Evolutionary conservation across 2,329 filamentous ascomycete genomes (phyloP), one percentile per base, ranked within the genome.

Genomic region (Stagonosporopsis rhizophila): DNA sequence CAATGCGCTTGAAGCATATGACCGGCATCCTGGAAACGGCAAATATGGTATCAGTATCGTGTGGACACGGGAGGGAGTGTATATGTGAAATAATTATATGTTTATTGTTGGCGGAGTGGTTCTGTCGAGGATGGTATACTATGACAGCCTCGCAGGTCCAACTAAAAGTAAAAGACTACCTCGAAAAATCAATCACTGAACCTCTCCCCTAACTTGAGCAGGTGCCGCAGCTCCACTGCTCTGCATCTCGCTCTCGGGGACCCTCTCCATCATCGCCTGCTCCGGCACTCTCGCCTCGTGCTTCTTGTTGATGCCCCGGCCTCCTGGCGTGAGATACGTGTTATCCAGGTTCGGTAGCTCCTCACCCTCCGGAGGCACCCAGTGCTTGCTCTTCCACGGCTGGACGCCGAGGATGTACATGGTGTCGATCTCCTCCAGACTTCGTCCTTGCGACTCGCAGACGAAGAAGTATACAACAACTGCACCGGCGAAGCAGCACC

Each of bases 381-480:
- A 90, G 59, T 82, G 77, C 42, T 51, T 56, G 47, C 46, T 51
- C 7, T 51, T 22, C 53, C 53, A 56, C 19, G 53, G 46, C 47
- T 41, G 84, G 17, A 91, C 86, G 23, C 78, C 78, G 45, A 88
- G 79, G 32, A 90, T 80, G 62, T 92, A 92, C 82, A 86, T 85
- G 54, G 84, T 82, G 66, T 94, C 90, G 52, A 94, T 89, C 73
- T 93, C 89, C 77, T 94, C 90, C 1, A 94, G 81, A 0, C 85
- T 87, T 6, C 89, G 84, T 48, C 88, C 89, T 69, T 90, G 87
- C 41, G 85, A 87, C 72, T 93, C 90, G 52, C 89, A 86, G 48
- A 92, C 83, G 73, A 92, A 92, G 77, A 93, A 90, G 79, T 89
- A 93, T 27, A 92, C 88, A 12, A 92, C 75, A 0, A 86, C 61